Evolutionary conservation across 257 asterid genomes (phyloP).

Genomic region (Solanum gandarillasii): DNA sequence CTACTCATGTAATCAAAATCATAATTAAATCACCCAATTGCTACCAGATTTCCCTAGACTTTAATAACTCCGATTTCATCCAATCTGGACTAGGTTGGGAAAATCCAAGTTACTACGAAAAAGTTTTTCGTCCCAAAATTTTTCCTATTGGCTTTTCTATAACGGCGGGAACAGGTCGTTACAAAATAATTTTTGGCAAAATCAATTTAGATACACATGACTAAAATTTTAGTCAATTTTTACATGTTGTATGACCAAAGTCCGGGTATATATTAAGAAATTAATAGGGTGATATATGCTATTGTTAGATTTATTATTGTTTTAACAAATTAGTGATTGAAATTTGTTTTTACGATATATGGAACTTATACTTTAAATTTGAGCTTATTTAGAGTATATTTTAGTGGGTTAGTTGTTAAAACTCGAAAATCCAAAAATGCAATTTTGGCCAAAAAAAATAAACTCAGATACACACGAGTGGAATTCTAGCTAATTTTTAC

Average conservation of each 20-base stretch:
- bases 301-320: not conserved
- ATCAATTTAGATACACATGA: not conserved
- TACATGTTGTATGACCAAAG: not conserved
- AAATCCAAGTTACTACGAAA: too few species aligned
- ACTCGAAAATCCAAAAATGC: not conserved
- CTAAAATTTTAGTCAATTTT: not conserved
- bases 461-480: not conserved
- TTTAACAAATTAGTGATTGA: not conserved
- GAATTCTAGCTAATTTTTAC: not conserved
- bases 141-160: too few species aligned
- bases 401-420: not conserved
- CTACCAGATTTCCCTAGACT: too few species aligned
- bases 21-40: too few species aligned
- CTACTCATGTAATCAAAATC: too few species aligned
- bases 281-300: not conserved
- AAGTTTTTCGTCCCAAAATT: too few species aligned
- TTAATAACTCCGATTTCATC: too few species aligned
- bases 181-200: not conserved
- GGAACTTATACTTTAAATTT: not conserved
- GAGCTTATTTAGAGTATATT: not conserved
- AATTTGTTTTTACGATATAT: not conserved
- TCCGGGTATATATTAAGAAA: not conserved
- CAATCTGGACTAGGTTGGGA: too few species aligned
- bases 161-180: too few species aligned
- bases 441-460: not conserved